These are phyloP conservation scores for Heritiera littoralis DNA, from an alignment of 345 rosid species.

Conservation along the genomic window DNA sequence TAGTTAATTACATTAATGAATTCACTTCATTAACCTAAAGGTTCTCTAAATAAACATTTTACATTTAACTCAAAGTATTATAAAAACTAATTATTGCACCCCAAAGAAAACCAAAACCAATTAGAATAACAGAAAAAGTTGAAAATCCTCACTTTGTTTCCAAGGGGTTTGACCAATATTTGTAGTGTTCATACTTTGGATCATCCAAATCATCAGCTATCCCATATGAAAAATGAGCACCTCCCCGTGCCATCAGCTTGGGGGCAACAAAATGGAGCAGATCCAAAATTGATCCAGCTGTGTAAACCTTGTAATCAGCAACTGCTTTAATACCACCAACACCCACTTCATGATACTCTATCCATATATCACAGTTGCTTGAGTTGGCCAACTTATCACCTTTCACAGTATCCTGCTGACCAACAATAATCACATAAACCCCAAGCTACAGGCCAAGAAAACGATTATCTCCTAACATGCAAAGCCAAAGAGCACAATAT, in stretches of 20 bases:
- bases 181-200: conserved; percentile 58
- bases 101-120: not conserved
- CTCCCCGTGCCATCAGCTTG: conserved; percentile 60
- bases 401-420: conserved; percentile 48
- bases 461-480: not conserved
- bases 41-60: not conserved
- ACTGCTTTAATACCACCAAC: conserved; percentile 50
- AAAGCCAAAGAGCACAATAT: not conserved
- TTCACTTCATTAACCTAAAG: not conserved
- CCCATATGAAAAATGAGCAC: conserved; percentile 67
- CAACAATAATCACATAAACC: conserved; percentile 14
- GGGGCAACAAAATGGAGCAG: conserved; percentile 67
- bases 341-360: conserved; percentile 64
- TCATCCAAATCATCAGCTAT: conserved; percentile 70
- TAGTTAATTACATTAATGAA: not conserved
- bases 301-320: conserved; percentile 53
- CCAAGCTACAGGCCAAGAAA: not conserved
- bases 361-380: conserved; percentile 58
- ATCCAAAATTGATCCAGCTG: conserved; percentile 60
- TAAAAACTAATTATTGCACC: not conserved
- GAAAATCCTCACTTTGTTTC: conserved; percentile 57
- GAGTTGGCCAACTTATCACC: conserved; percentile 38
- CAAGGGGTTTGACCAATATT: conserved; percentile 74
- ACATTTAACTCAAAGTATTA: not conserved
- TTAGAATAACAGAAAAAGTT: not conserved